Base-by-base conservation (phyloP, 352 stramenopile genomes). In the Phytopythium ostracodes region DNA sequence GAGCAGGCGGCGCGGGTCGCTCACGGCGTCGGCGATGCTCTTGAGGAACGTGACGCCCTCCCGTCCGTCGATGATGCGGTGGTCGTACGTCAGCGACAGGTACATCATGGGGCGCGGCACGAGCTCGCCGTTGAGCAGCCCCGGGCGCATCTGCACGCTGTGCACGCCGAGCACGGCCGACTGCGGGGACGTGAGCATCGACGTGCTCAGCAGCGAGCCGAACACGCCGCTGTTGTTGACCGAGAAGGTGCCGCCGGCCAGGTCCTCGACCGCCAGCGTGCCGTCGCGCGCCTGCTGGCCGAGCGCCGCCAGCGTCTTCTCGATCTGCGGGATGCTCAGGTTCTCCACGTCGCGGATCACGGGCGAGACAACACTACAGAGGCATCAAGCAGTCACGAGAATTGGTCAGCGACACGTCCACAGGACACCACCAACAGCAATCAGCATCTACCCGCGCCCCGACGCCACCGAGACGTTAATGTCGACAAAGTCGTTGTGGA, bases 51-150 rank as follows among this genome's bases (percentile, higher is more conserved):
- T 99, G 58, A 99, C 98, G 62, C 94, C 96, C 83, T 99, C 98
- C 73, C 97, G 95, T 56, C 98, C 98, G 79, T 99, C 98, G 69
- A 99, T 99, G 68, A 99, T 89, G 67, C 98, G 91, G 87, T 99
- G 98, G 84, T 99, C 98, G 81, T 99, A 99, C 46, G 97, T 99
- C 50, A 99, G 85, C 50, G 98, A 98, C 49, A 99, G 80, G 72
- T 99, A 99, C 98, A 99, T 99, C 96, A 99, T 99, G n/a, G 98
- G 98, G 56, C 97, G 78, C 20, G 97, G 86, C 59, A 99, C 94
- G 47, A 99, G 82, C 73, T 99, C 87, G 56, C 97, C 97, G 61
- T 85, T 82, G 24, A 87, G 68, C 36, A 99, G 88, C 6, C 96
- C 88, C 38, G 97, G 84, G 63, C 97, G 86, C 89, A 98, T 97